Base-by-base conservation (phyloP, 805 yeast genomes). In the Monosporozyma solicola region DNA sequence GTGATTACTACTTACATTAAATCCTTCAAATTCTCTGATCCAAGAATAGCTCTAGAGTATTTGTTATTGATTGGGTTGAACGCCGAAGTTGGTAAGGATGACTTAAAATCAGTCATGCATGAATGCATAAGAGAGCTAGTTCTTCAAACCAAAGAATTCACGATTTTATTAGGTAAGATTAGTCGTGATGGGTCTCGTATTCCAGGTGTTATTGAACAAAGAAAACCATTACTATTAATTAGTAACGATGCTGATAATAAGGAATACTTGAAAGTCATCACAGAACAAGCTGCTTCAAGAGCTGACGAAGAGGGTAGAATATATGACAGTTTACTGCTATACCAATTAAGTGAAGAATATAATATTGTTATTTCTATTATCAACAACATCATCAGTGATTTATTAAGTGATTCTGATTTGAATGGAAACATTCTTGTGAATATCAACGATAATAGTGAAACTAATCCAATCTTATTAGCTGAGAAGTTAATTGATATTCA, bases 231-330 rank as follows among this genome's bases (percentile, higher is more conserved):
- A 52, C 73, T 92, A 50, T 74, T 76, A 31, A 73, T 91, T 55
- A 70, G 72, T 5, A 76, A 80, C 57, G 78, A 83, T 54, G 31
- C 5, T 9, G 77, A 80, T 58, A 79, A 83, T 55, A 74, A 76
- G 22, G 80, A 79, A 54, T 92, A 80, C 63, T 73, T 87, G 58
- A 77, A 75, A 56, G 79, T 79, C 54, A 89, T 92, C 44, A 84
- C 94, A 3, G 95, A 86, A 64, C 82, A 81, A 55, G 90, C 96
- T 31, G 97, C 97, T 3, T 76, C 76, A 46, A 82, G 81, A 59
- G 95, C 97, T 15, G 94, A 87, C 61, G 94, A 88, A 59, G 98
- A 91, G 62, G 97, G 97, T 7, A 78, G 96, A 63, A 76, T 82
- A 13, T 81, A 84, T 56, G 98, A 94, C 64, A 87, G 97, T 20